phyloP scores from a whole-genome alignment of 768 basidiomycete genomes.

The Boletellus ananas region DNA sequence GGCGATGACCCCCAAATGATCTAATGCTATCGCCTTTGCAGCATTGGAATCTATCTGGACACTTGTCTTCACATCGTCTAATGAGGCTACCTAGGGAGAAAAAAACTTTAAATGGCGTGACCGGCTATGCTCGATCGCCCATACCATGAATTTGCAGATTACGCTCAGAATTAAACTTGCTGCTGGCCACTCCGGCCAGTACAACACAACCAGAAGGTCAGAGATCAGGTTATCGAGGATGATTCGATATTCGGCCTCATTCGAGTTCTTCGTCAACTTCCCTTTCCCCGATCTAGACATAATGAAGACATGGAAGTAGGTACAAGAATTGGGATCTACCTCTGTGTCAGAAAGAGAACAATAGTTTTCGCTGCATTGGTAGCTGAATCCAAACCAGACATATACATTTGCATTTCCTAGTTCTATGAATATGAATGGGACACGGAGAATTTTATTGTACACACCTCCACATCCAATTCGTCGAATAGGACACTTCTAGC shows the following conservation, averaged over 20 bases:
- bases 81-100: slow-evolving; percentile 59
- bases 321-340: slow-evolving; percentile 32
- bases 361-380: slow-evolving; percentile 84
- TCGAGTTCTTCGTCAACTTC: slow-evolving; percentile 84
- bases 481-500: slow-evolving; percentile 54
- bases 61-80: slow-evolving; percentile 77
- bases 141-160: slow-evolving; percentile 81
- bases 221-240: slow-evolving; percentile 90
- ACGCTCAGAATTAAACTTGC: slow-evolving; percentile 78
- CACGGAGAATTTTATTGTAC: background rate
- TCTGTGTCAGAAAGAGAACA: slow-evolving; percentile 68
- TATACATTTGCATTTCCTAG: slow-evolving; percentile 71
- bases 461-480: slow-evolving; percentile 64
- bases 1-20: slow-evolving; percentile 92
- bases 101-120: background rate
- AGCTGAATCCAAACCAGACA: slow-evolving; percentile 73
- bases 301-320: slow-evolving; percentile 1
- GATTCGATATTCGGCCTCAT: slow-evolving; percentile 89
- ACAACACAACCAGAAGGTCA: slow-evolving; percentile 83
- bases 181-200: slow-evolving; percentile 98
- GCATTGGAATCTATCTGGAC: slow-evolving; percentile 71
- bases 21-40: slow-evolving; percentile 83
- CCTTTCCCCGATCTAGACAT: slow-evolving; percentile 71
- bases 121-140: slow-evolving; percentile 9
- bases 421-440: slow-evolving; percentile 3